Percentiles rank a stretch among this genome's conserved stretches.
phyloP scores from a whole-genome alignment of 2,329 filamentous ascomycete species.

The Geosmithia morbida region DNA sequence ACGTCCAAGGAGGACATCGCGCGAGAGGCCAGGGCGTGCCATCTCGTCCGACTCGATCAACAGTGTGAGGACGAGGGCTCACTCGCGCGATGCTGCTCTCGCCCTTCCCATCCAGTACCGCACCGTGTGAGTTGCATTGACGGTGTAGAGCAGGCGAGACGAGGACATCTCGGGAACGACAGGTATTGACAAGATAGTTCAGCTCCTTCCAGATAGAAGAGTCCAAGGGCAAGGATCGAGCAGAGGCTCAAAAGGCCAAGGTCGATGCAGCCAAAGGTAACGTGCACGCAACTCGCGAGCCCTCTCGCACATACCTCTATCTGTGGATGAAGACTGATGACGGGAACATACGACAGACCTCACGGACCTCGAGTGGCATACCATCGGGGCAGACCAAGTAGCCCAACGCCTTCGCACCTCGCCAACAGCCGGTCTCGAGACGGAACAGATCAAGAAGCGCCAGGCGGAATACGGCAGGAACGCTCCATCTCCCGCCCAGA shows the following conservation, averaged over 20 bases:
- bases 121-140: constrained; percentile 26
- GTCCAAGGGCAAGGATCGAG: constrained; percentile 28
- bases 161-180: no score
- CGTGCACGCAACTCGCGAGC: no score
- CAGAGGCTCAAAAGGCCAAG: constrained; percentile 21
- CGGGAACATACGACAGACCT: constrained; percentile 33
- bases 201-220: constrained; percentile 43
- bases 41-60: constrained; percentile 11
- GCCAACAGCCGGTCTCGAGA: constrained; percentile 40
- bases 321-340: background rate
- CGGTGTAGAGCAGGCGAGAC: no score
- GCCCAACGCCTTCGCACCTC: constrained; percentile 43
- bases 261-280: constrained; percentile 31
- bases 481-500: constrained; percentile 49
- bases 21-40: background rate
- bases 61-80: constrained; percentile 22
- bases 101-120: constrained; percentile 38
- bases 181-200: background rate
- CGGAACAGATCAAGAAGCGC: constrained; percentile 38
- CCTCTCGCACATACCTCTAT: no score
- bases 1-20: background rate
- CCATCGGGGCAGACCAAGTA: constrained; percentile 40
- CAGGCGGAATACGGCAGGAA: constrained; percentile 51
- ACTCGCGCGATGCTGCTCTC: constrained; percentile 12
- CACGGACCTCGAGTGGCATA: constrained; percentile 55